Evolutionary conservation across 345 rosid species (phyloP).

Genomic region (Xanthoceras sorbifolium): DNA sequence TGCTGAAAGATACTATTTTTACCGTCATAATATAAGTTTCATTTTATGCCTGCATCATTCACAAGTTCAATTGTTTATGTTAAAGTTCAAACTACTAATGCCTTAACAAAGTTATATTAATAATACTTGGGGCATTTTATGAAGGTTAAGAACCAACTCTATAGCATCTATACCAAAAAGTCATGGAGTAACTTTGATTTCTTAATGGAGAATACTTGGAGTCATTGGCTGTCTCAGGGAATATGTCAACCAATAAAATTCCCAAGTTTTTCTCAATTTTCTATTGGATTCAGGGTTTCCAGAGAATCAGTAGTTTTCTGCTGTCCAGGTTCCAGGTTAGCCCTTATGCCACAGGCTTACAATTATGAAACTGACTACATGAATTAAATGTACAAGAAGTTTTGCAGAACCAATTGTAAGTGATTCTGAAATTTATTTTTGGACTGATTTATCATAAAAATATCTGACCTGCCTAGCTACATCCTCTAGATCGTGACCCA

Average conservation of each 20-base stretch:
- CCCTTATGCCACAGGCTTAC: conserved; percentile 1
- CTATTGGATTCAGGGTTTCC: not conserved
- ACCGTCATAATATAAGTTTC: not conserved
- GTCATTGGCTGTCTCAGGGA: too few relatives aligned
- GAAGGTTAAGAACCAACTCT: not conserved
- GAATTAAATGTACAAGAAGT: not conserved
- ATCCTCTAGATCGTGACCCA: conserved; percentile 50
- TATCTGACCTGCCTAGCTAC: conserved; percentile 43
- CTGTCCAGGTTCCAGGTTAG: not conserved
- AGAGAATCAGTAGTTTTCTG: not conserved
- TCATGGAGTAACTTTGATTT: not conserved
- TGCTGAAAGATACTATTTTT: too few relatives aligned
- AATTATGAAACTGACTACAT: not conserved
- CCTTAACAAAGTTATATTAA: not conserved
- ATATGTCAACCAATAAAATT: too few relatives aligned
- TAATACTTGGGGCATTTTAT: not conserved
- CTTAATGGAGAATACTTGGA: not conserved
- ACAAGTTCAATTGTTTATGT: too few relatives aligned
- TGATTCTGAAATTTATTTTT: not conserved
- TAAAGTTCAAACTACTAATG: not conserved
- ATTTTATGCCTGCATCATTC: too few relatives aligned
- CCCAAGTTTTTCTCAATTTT: too few relatives aligned
- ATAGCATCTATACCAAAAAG: not conserved
- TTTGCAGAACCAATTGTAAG: not conserved
- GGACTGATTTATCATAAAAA: not conserved